Percentiles rank a stretch among this genome's conserved stretches.
Conservation (phyloP, 306 rosid species). For the Sechiopsis laciniata region DNA sequence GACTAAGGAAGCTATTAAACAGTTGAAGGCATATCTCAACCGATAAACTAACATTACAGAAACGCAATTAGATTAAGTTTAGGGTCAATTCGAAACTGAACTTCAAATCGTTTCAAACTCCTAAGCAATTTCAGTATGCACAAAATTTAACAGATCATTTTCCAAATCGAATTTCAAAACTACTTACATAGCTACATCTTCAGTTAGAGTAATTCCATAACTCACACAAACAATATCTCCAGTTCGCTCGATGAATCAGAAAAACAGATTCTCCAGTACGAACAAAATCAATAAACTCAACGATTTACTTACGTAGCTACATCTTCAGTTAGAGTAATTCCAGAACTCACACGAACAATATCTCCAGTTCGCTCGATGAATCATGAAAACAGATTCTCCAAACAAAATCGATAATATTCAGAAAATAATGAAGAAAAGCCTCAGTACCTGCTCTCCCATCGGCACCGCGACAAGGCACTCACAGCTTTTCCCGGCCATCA, state of each 20-base stretch:
- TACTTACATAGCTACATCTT: not conserved
- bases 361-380: too few species aligned
- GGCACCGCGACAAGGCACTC: conserved; percentile 85
- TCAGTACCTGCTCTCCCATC: conserved; percentile 67
- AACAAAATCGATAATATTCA: conserved; percentile 1
- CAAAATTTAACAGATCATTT: not conserved
- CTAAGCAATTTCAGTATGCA: not conserved
- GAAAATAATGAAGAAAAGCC: not conserved
- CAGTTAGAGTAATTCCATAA: too few species aligned
- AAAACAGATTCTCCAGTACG: too few species aligned
- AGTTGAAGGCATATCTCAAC: too few species aligned
- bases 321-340: not conserved
- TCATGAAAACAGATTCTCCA: not conserved
- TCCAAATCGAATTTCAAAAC: not conserved
- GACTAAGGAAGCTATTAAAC: too few species aligned
- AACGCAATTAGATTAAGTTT: not conserved
- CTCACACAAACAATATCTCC: too few species aligned
- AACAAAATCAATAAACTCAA: too few species aligned
- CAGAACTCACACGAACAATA: too few species aligned
- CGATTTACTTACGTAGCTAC: too few species aligned
- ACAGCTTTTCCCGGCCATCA: conserved; percentile 45
- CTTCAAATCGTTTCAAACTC: not conserved
- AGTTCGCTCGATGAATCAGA: too few species aligned
- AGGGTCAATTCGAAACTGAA: not conserved
- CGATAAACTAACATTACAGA: not conserved